phyloP scores from a whole-genome alignment of 176 grass and related monocot genomes.

The Aegilops umbellulata region DNA sequence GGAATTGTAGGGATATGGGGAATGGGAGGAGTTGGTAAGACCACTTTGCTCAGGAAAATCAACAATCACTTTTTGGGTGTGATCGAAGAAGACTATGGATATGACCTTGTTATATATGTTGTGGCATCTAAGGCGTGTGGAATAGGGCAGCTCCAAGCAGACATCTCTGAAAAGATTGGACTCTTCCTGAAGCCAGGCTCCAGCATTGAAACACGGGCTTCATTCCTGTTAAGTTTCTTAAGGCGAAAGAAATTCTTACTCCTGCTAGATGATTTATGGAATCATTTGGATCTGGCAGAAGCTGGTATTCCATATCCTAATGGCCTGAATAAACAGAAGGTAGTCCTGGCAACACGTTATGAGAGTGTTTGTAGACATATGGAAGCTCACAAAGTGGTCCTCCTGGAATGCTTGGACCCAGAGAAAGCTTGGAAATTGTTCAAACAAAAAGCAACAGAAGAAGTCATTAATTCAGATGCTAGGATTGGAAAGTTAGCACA shows the following conservation, averaged over 20 bases:
- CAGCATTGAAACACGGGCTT: not conserved
- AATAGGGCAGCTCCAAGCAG: slow-evolving; percentile 23
- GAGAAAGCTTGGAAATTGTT: slow-evolving; percentile 47
- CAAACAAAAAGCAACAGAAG: slow-evolving; percentile 30
- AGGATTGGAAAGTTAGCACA: slow-evolving; percentile 36
- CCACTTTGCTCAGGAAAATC: slow-evolving; percentile 34
- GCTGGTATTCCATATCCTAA: slow-evolving; percentile 42
- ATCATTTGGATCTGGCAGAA: slow-evolving; percentile 33
- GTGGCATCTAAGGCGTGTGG: not conserved
- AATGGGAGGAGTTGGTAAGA: slow-evolving; percentile 52
- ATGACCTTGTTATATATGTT: slow-evolving; percentile 32
- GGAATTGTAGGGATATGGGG: slow-evolving; percentile 33
- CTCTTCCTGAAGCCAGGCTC: slow-evolving; percentile 12
- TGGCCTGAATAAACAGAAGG: slow-evolving; percentile 39
- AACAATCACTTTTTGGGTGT: slow-evolving; percentile 28
- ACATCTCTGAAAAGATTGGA: slow-evolving; percentile 30
- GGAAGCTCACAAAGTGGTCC: slow-evolving; percentile 27
- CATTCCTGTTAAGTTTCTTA: slow-evolving; percentile 32
- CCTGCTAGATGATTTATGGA: slow-evolving; percentile 42
- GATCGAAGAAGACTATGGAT: not conserved
- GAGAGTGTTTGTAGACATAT: slow-evolving; percentile 28
- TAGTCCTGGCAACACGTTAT: slow-evolving; percentile 32
- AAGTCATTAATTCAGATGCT: slow-evolving; percentile 21
- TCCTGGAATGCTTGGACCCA: slow-evolving; percentile 32
- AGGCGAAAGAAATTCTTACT: slow-evolving; percentile 32